These are phyloP conservation scores for Aureobasidium sp. DNA, from an alignment of 2,329 filamentous ascomycete species.

Conservation along the genomic window DNA sequence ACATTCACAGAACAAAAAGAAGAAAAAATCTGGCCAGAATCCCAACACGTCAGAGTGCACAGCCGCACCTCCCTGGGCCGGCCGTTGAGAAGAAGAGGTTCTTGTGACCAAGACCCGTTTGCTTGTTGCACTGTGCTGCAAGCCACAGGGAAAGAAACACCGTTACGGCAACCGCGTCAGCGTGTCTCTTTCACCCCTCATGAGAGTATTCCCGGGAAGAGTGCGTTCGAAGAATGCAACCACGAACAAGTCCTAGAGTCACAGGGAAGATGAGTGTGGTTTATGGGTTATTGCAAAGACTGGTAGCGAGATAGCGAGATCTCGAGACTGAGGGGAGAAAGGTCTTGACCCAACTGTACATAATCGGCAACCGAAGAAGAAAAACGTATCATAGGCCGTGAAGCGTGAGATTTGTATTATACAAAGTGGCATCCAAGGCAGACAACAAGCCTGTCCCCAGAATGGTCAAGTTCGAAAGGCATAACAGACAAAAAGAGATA, in stretches of 20 bases:
- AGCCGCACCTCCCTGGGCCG: neutral
- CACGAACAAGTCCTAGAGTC: no score
- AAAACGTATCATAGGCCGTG: neutral
- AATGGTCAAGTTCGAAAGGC: neutral
- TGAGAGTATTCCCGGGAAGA: neutral
- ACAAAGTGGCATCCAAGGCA: neutral
- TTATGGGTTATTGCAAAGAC: no score
- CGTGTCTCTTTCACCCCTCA: neutral
- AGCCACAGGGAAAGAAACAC: neutral
- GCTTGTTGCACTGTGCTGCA: constrained; percentile 10
- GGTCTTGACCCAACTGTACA: no score
- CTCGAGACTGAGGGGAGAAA: no score
- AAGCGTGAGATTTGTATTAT: neutral
- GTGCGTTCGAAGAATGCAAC: neutral
- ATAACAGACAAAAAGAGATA: neutral
- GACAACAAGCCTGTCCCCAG: neutral
- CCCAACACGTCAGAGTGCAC: no score
- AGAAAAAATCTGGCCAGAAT: no score
- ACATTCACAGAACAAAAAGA: no score
- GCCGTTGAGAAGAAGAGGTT: neutral
- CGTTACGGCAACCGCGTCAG: neutral
- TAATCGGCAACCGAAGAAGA: neutral
- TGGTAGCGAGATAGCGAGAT: no score
- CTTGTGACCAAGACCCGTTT: neutral
- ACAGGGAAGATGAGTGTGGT: no score